A percentile compares a stretch with the other conserved stretches of the same genome.
Evolutionary conservation across 179 eudicot species (phyloP).

Genomic region (Beta corolliflora): DNA sequence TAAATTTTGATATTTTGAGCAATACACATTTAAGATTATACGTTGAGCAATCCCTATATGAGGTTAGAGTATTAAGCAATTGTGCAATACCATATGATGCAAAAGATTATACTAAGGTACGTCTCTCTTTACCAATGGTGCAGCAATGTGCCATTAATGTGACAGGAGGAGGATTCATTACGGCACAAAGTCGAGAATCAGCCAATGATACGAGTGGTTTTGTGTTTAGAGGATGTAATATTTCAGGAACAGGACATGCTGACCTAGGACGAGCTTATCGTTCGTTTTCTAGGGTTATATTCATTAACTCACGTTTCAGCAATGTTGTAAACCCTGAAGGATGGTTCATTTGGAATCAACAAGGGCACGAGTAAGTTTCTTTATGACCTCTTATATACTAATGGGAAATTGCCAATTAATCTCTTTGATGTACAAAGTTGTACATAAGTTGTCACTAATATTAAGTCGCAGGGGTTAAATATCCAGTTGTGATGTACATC

Average conservation of each 20-base stretch:
- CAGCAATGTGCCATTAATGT: slow-evolving; percentile 17
- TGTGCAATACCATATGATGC: too few relatives aligned
- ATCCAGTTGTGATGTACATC: too few relatives aligned
- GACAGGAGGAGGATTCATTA: slow-evolving; percentile 6
- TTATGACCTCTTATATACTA: background rate
- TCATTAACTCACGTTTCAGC: background rate
- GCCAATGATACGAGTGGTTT: slow-evolving; percentile 2
- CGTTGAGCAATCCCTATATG: too few relatives aligned
- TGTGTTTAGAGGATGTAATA: slow-evolving; percentile 14
- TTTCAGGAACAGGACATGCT: background rate
- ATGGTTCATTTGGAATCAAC: slow-evolving; percentile 18
- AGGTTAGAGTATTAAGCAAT: too few relatives aligned
- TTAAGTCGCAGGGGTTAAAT: too few relatives aligned
- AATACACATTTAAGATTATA: too few relatives aligned
- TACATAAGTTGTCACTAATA: too few relatives aligned
- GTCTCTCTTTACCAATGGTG: background rate
- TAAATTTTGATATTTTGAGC: too few relatives aligned
- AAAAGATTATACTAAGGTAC: too few relatives aligned
- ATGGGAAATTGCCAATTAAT: too few relatives aligned
- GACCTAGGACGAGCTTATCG: slow-evolving; percentile 16
- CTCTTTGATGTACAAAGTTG: too few relatives aligned
- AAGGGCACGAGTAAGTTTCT: slow-evolving; percentile 15
- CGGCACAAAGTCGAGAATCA: slow-evolving; percentile 14
- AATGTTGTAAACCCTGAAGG: slow-evolving; percentile 4
- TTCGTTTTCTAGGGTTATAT: slow-evolving; percentile 12